A percentile compares a stretch with the other conserved stretches of the same genome.
phyloP scores from a whole-genome alignment of 2,329 filamentous ascomycete genomes.

The Fusarium zealandicum region DNA sequence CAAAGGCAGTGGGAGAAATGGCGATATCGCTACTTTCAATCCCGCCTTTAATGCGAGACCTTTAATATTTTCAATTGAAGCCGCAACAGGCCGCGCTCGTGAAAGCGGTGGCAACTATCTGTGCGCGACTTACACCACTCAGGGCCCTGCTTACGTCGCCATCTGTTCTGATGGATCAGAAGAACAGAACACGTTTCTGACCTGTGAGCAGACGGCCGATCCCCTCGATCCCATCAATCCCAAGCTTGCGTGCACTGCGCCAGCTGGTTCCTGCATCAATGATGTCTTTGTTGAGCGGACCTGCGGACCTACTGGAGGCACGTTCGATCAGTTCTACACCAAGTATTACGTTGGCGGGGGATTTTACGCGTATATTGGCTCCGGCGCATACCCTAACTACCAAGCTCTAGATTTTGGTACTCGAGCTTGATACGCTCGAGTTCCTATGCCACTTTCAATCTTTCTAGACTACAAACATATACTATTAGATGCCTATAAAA shows the following conservation, averaged over 20 bases:
- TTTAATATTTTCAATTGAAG: not conserved
- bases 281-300: not conserved
- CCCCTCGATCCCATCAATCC: too few relatives aligned
- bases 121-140: not conserved
- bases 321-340: not conserved
- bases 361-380: not conserved
- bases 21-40: not conserved
- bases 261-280: not conserved
- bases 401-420: not conserved
- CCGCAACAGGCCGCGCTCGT: not conserved
- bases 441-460: too few relatives aligned
- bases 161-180: not conserved
- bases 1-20: not conserved
- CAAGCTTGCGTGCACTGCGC: not conserved
- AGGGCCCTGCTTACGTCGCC: not conserved
- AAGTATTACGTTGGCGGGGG: not conserved
- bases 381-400: not conserved
- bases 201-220: not conserved
- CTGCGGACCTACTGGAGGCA: not conserved
- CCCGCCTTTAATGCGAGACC: not conserved
- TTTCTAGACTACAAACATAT: too few relatives aligned
- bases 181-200: not conserved
- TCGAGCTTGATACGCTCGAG: too few relatives aligned
- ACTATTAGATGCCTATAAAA: too few relatives aligned
- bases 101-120: not conserved